Conservation (phyloP, 257 asterid species). For the Euphrasia confusa region DNA sequence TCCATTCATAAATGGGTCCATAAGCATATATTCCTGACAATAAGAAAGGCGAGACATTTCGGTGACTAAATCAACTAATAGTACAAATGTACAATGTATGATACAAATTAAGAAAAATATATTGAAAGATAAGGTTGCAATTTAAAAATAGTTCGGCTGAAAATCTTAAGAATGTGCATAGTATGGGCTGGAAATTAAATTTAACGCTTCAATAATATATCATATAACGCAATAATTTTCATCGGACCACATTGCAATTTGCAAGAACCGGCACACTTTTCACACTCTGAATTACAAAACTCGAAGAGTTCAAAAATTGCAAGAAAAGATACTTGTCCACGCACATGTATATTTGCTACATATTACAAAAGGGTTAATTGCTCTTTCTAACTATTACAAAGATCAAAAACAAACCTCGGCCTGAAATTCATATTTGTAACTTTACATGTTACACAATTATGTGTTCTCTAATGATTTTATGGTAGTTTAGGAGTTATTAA, state of each 20-base stretch:
- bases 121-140: too few relatives aligned
- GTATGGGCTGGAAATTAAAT: too few relatives aligned
- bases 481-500: neutral
- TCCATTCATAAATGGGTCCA: slow-evolving; percentile 54
- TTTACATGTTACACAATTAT: neutral
- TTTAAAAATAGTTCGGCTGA: too few relatives aligned
- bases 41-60: neutral
- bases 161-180: too few relatives aligned
- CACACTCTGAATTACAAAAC: too few relatives aligned
- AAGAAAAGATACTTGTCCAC: neutral
- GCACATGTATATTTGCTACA: neutral
- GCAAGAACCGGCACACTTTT: neutral
- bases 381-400: slow-evolving; percentile 4
- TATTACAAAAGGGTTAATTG: too few relatives aligned
- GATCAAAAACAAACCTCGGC: slow-evolving; percentile 60
- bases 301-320: neutral
- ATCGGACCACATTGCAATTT: neutral
- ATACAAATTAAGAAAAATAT: too few relatives aligned
- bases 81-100: too few relatives aligned
- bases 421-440: slow-evolving; percentile 19
- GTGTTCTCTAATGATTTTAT: neutral
- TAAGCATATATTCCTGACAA: slow-evolving; percentile 55
- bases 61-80: too few relatives aligned
- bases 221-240: neutral
- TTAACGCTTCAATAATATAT: neutral